phyloP scores from a whole-genome alignment of 495 filamentous ascomycete genomes.

The Aspergillus hancockii region DNA sequence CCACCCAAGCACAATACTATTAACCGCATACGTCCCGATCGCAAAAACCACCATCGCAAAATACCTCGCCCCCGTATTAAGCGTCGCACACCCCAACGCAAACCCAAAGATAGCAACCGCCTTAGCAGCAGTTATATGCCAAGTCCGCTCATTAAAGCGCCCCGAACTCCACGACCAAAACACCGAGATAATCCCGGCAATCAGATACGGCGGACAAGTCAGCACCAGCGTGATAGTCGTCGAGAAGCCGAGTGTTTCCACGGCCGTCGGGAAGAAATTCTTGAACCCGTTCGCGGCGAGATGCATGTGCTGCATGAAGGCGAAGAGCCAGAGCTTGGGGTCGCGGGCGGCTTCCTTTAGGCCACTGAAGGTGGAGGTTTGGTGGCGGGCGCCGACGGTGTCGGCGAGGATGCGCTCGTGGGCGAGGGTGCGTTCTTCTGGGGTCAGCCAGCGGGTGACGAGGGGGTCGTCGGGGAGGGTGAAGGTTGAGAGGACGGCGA shows the following conservation, averaged over 20 bases:
- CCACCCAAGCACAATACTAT: constrained; percentile 26
- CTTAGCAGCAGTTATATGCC: constrained; percentile 42
- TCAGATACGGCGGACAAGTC: constrained; percentile 54
- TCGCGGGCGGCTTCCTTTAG: constrained; percentile 30
- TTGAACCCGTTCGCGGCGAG: constrained; percentile 40
- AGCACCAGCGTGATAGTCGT: constrained; percentile 54
- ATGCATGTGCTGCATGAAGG: constrained; percentile 29
- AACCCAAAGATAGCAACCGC: constrained; percentile 50
- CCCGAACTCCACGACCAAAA: constrained; percentile 45
- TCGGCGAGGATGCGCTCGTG: constrained; percentile 22
- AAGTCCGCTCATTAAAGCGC: constrained; percentile 49
- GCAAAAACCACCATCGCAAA: constrained; percentile 24
- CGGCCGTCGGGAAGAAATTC: constrained; percentile 58
- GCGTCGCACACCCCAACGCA: constrained; percentile 29
- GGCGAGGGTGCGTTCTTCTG: constrained; percentile 18
- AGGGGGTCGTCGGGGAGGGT: constrained; percentile 66
- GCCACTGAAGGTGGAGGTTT: constrained; percentile 17
- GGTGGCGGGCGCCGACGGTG: constrained; percentile 33
- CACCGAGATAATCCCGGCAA: constrained; percentile 46
- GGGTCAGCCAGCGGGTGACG: constrained; percentile 18
- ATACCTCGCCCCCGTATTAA: constrained; percentile 23
- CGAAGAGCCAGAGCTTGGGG: constrained; percentile 38
- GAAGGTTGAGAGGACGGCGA: constrained; percentile 70
- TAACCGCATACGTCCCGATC: constrained; percentile 26
- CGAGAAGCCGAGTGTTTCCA: constrained; percentile 52